Evolutionary conservation across 306 rosid genomes (phyloP), one percentile per base, ranked within the genome.

Genomic region (Sechiopsis laciniata): DNA sequence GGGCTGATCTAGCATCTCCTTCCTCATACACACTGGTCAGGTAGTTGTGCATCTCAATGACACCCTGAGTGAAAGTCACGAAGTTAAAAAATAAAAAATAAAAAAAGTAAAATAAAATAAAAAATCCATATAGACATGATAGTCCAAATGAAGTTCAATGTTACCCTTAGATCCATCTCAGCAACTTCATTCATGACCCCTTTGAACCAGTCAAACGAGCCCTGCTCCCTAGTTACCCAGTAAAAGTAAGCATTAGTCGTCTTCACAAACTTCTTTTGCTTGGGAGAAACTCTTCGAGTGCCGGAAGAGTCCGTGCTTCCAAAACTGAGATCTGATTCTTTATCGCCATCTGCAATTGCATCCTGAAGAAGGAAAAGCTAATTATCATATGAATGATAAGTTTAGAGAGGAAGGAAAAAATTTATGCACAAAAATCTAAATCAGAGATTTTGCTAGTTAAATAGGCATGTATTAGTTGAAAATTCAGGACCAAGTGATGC

Each of bases 111-210:
- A n/a, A n/a, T n/a, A 62, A 26, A 26, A 26, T 1, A 26, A 26
- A 3, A 17, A 48, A 37, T 62, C 24, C 26, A 56, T 68, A 35
- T 32, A 32, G 32, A 62, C 17, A 63, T 29, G 56, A 63, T 11
- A 63, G 6, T 15, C 61, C 32, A 53, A 53, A 5, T 15, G 53
- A 51, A 63, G 24, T 62, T 67, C 37, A 16, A 9, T 54, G 69
- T 22, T 82, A 85, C 99, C 97, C 99, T 83, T 83, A 88, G 97
- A 87, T 95, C 99, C 68, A 83, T 86, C 60, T 95, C 97, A 20
- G 97, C 97, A 40, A 95, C 90, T 88, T 95, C 99, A 80, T 95
- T 91, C 99, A 95, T 95, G 73, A 95, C 99, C 74, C 99, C 99
- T 85, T 95, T 95, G 82, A 95, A 95, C 99, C 99, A 95, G 87